These are phyloP conservation scores for Aegilops bicornis DNA, from an alignment of 176 grass and related monocot species.

Conservation along the genomic window DNA sequence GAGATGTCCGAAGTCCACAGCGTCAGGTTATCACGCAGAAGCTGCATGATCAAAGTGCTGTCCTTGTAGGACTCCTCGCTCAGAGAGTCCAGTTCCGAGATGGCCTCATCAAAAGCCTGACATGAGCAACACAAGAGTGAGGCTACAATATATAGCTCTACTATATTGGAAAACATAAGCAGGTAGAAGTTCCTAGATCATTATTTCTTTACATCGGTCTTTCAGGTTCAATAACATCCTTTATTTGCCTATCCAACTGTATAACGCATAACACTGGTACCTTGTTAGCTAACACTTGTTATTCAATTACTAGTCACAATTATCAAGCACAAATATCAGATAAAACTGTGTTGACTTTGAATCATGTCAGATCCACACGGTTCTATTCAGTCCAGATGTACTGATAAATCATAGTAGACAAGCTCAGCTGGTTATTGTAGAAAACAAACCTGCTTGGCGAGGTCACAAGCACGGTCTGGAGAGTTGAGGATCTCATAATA, in stretches of 20 bases:
- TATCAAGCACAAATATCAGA: background rate
- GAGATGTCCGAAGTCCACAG: conserved; percentile 69
- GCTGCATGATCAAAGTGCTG: conserved; percentile 77
- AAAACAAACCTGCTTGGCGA: conserved; percentile 46
- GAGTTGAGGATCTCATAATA: conserved; percentile 54
- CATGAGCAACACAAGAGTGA: background rate
- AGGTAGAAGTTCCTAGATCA: background rate
- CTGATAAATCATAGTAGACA: background rate
- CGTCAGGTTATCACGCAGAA: conserved; percentile 80
- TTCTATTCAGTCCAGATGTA: background rate
- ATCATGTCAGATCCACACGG: conserved; percentile 3
- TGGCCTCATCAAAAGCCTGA: conserved; percentile 81
- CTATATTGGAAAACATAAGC: background rate
- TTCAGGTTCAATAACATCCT: background rate
- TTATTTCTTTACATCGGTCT: background rate
- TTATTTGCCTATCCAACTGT: conserved; percentile 2
- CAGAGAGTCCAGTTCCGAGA: conserved; percentile 69
- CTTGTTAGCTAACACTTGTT: background rate
- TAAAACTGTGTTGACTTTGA: background rate
- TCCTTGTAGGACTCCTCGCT: conserved; percentile 79
- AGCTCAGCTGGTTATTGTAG: background rate
- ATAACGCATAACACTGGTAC: background rate
- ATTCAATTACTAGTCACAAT: background rate
- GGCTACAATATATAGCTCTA: background rate
- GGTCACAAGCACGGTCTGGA: conserved; percentile 46